These are phyloP conservation scores for Holtermannia corniformis DNA, from an alignment of 768 basidiomycete genomes.

Conservation along the genomic window DNA sequence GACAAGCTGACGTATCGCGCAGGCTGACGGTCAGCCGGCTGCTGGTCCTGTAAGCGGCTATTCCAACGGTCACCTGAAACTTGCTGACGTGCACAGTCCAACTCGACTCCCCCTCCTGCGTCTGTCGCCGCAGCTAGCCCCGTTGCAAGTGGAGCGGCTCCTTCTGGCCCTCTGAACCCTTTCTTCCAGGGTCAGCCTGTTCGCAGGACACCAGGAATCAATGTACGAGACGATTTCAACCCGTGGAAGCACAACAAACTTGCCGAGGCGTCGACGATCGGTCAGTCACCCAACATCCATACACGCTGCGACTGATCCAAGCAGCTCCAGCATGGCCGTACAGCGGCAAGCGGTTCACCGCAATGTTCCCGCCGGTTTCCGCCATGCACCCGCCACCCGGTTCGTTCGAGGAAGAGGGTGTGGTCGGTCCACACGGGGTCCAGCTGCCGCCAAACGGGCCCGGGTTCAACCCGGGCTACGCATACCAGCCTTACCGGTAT, in stretches of 20 bases:
- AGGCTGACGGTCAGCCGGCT: background rate
- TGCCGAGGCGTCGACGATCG: constrained; percentile 58
- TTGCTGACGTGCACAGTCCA: no score
- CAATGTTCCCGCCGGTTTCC: constrained; percentile 56
- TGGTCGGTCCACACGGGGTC: constrained; percentile 8
- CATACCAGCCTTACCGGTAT: constrained; percentile 18
- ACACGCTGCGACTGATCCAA: background rate
- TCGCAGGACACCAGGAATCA: constrained; percentile 63
- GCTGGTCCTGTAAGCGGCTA: background rate
- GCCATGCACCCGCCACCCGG: constrained; percentile 3
- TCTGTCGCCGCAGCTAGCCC: no score
- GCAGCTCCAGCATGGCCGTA: constrained; percentile 72
- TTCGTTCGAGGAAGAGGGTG: constrained; percentile 10
- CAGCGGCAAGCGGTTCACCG: constrained; percentile 73
- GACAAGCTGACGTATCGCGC: constrained; percentile 7
- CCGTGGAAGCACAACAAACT: constrained; percentile 86
- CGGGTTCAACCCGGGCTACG: constrained; percentile 17
- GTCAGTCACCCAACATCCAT: constrained; percentile 46
- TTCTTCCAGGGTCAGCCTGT: constrained; percentile 73
- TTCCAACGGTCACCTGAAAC: no score
- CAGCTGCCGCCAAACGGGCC: constrained; percentile 12
- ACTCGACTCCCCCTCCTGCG: no score
- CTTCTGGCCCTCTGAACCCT: constrained; percentile 52
- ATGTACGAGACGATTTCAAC: constrained; percentile 94
- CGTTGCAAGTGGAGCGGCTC: no score